phyloP scores from a whole-genome alignment of 2,329 filamentous ascomycete species.

The Amylocarpus encephaloides region DNA sequence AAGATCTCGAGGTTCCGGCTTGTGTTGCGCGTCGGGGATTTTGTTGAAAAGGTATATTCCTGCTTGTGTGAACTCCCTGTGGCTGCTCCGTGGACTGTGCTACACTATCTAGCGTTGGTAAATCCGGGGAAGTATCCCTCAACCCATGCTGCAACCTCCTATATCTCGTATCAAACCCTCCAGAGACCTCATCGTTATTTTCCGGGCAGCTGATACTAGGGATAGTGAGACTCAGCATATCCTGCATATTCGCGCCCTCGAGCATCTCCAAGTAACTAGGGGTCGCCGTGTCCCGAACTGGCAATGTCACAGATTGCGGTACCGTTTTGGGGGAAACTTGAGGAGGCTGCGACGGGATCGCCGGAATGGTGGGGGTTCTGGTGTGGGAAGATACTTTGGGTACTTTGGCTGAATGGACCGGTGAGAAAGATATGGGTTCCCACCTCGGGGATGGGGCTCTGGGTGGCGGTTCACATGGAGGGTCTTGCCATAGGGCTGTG shows the following conservation, averaged over 20 bases:
- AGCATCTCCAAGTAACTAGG: constrained; percentile 2
- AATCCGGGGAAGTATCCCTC: no score
- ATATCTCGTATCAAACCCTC: background rate
- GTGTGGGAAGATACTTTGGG: constrained; percentile 8
- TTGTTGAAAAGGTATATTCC: no score
- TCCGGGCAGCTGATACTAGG: background rate
- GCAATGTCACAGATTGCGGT: background rate
- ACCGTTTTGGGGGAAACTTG: constrained; percentile 7
- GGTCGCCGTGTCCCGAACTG: background rate
- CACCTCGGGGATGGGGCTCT: no score
- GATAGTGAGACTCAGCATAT: background rate
- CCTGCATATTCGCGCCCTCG: background rate
- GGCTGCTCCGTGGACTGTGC: no score
- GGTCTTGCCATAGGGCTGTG: no score
- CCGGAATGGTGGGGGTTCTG: background rate
- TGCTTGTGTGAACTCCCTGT: no score
- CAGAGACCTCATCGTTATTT: background rate
- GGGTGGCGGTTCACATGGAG: no score
- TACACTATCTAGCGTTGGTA: no score
- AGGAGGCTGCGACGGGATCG: background rate
- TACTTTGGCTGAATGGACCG: constrained; percentile 7
- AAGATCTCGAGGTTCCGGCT: no score
- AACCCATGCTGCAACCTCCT: background rate
- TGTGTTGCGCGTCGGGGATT: no score
- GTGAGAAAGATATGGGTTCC: no score